Conservation (phyloP, 169 alveolate species). For the Besnoitia besnoiti region DNA sequence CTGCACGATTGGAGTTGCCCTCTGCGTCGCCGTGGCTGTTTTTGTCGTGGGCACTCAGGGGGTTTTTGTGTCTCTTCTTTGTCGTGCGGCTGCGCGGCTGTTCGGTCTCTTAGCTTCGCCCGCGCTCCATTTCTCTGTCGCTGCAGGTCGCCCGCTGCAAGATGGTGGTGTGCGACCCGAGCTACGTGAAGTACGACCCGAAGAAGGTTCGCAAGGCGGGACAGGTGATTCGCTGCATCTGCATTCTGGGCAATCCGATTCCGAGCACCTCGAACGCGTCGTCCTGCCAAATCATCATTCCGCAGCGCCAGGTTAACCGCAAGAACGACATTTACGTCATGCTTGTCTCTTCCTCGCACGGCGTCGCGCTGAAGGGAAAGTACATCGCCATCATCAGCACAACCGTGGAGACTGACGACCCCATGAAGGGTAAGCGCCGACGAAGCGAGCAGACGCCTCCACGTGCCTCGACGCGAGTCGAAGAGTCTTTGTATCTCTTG, state of each 20-base stretch:
- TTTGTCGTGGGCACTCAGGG: too few relatives aligned
- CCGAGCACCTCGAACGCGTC: slow-evolving; percentile 94
- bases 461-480: too few relatives aligned
- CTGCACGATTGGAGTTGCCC: too few relatives aligned
- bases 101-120: too few relatives aligned
- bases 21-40: too few relatives aligned
- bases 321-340: slow-evolving; percentile 93
- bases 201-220: slow-evolving; percentile 80
- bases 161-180: slow-evolving; percentile 92
- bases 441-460: too few relatives aligned
- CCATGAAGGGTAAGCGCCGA: slow-evolving; percentile 77
- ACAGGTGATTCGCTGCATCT: slow-evolving; percentile 90
- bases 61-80: too few relatives aligned
- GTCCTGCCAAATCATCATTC: slow-evolving; percentile 95
- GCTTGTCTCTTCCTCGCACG: slow-evolving; percentile 91
- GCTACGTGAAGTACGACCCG: slow-evolving; percentile 75
- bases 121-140: too few relatives aligned
- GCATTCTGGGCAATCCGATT: slow-evolving; percentile 95
- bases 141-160: slow-evolving; percentile 81
- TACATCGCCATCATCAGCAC: slow-evolving; percentile 96
- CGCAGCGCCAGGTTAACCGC: slow-evolving; percentile 94
- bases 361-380: slow-evolving; percentile 47
- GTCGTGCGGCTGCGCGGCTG: too few relatives aligned
- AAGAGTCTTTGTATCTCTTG: too few relatives aligned
- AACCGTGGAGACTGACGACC: slow-evolving; percentile 95